Percentiles rank a stretch among this genome's conserved stretches.
Evolutionary conservation across 129 eudicot genomes (phyloP).

Genomic region (Glebionis coronaria): DNA sequence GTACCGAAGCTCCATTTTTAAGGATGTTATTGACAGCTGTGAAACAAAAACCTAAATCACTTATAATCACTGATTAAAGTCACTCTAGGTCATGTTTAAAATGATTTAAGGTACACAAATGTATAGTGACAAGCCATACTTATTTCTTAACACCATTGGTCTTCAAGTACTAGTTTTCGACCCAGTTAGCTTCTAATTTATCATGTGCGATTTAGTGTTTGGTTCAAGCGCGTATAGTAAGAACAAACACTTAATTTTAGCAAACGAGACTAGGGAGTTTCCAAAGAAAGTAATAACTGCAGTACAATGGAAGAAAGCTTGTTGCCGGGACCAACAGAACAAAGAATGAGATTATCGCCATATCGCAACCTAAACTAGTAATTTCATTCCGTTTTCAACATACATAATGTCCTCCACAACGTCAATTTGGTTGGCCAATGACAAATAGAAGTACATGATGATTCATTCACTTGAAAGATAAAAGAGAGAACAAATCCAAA

Average conservation of each 20-base stretch:
- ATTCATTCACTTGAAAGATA: background rate
- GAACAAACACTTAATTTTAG: background rate
- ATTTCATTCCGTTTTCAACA: background rate
- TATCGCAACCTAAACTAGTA: background rate
- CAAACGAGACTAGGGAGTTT: background rate
- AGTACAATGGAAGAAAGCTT: background rate
- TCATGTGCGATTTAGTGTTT: background rate
- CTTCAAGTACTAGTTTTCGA: background rate
- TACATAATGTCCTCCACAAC: too few relatives aligned
- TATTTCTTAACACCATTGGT: background rate
- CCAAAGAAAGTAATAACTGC: background rate
- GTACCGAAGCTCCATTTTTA: too few relatives aligned
- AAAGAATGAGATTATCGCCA: too few relatives aligned
- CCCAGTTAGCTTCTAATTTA: background rate
- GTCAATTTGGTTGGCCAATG: background rate
- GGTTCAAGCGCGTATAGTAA: background rate
- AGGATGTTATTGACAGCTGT: too few relatives aligned
- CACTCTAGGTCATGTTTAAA: background rate
- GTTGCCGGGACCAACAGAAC: background rate
- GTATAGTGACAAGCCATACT: background rate
- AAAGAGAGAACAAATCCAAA: background rate
- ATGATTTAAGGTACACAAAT: background rate
- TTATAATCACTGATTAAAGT: background rate
- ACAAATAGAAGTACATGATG: background rate
- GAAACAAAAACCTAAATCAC: background rate